Base-by-base conservation (phyloP, 345 rosid genomes). In the Psidium friedrichsthalianum region DNA sequence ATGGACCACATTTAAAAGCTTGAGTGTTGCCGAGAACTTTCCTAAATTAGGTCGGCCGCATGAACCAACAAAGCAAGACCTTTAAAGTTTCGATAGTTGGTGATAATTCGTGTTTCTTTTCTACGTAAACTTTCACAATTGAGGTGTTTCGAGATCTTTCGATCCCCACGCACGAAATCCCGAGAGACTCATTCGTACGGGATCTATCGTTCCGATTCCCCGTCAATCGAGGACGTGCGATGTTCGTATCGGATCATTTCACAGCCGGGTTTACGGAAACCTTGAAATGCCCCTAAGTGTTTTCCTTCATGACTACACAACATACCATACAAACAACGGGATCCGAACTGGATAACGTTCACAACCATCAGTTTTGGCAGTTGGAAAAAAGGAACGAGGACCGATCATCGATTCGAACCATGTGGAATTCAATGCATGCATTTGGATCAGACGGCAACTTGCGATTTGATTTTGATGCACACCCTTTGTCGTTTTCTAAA, bases 31-130 rank as follows among this genome's bases (percentile, higher is more conserved):
- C 0, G 0, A n/a, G 8, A 1, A 32, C 69, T n/a, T 59, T 8
- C 1, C 69, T n/a, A 59, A 58, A 59, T 16, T 59, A 12, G 69
- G 13, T 27, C 14, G 2, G 27, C 36, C 36, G 6, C 27, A 29
- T 1, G 2, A 6, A 59, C 27, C 20, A 5, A 13, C 18, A n/a
- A 59, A 0, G n/a, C 9, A 8, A 1, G 69, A 6, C 40, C 36
- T 59, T 13, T 10, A 27, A n/a, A 27, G 0, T 59, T 59, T 59
- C 0, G 2, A 27, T 27, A 13, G 9, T 59, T 6, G 20, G 7
- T 59, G 36, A 59, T n/a, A n/a, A 59, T 27, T n/a, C 44, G 36
- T 59, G 36, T 6, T 59, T 27, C 4, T 13, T 27, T 59, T 59
- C 36, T 14, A 13, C 27, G 20, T 59, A 6, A 59, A n/a, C 40